A percentile compares a stretch with the other conserved stretches of the same genome.
These are phyloP conservation scores for Lachnellula arida DNA, from an alignment of 2,329 filamentous ascomycete genomes.

Conservation along the genomic window DNA sequence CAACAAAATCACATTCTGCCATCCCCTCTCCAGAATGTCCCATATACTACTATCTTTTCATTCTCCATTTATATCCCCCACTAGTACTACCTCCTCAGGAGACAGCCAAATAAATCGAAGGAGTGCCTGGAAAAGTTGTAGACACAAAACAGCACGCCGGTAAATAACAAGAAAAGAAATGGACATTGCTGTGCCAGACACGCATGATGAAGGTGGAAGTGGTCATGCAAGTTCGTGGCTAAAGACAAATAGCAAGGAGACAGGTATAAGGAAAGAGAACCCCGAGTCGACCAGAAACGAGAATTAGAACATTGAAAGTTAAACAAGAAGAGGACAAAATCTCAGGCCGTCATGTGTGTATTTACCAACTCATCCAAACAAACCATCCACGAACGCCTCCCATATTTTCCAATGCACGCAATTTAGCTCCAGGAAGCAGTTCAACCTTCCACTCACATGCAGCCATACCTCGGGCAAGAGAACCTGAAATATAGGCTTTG, in stretches of 20 bases:
- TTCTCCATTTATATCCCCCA: conserved; percentile 20
- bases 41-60: neutral
- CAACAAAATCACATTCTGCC: conserved; percentile 13
- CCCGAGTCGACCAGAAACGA: conserved; percentile 13
- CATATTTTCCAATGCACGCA: conserved; percentile 18
- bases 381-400: conserved; percentile 29
- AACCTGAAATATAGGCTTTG: conserved; percentile 12
- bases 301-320: conserved; percentile 36
- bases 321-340: conserved; percentile 37
- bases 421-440: conserved; percentile 6
- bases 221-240: conserved; percentile 53
- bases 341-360: conserved; percentile 31
- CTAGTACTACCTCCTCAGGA: conserved; percentile 23
- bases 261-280: conserved; percentile 27
- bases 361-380: conserved; percentile 24
- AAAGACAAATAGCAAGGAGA: conserved; percentile 25
- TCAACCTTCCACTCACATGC: conserved; percentile 8
- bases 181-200: conserved; percentile 56
- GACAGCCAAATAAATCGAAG: conserved; percentile 23
- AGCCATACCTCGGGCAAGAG: conserved; percentile 14
- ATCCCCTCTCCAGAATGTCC: conserved; percentile 9
- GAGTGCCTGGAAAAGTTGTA: conserved; percentile 13
- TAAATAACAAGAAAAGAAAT: conserved; percentile 30
- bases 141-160: conserved; percentile 19
- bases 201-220: conserved; percentile 45